A percentile compares a stretch with the other conserved stretches of the same genome.
Evolutionary conservation across 257 asterid genomes (phyloP).

Genomic region (Solanum lignicaule): DNA sequence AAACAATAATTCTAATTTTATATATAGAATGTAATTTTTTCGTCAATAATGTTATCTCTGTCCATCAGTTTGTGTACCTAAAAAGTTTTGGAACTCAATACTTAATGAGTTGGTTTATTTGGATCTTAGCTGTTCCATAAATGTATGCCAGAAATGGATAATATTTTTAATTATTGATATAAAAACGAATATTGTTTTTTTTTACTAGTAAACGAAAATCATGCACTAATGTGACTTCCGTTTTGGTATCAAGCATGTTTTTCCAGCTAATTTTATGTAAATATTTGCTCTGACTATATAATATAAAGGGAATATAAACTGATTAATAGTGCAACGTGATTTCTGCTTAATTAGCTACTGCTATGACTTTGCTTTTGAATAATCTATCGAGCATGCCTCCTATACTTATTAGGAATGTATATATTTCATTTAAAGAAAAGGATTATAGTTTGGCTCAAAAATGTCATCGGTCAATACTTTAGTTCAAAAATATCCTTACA

Average conservation of each 20-base stretch:
- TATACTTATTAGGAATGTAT: not conserved
- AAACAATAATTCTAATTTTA: not conserved
- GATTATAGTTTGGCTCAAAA: too few species aligned
- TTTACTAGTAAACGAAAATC: not conserved
- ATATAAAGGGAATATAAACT: not conserved
- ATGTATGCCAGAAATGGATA: not conserved
- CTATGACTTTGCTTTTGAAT: not conserved
- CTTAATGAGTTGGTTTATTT: not conserved
- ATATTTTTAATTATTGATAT: not conserved
- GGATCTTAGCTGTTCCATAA: not conserved
- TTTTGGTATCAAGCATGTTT: not conserved
- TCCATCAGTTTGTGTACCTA: not conserved
- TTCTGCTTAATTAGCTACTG: not conserved
- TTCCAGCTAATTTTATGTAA: not conserved
- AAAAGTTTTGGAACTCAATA: not conserved
- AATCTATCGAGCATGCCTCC: not conserved
- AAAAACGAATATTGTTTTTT: not conserved
- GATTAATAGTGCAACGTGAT: not conserved
- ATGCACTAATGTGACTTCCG: not conserved
- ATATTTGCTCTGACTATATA: not conserved
- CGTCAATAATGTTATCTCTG: not conserved
- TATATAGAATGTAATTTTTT: not conserved
- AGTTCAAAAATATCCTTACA: fast-evolving
- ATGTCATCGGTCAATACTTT: fast-evolving
- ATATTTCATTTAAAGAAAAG: not conserved